Evolutionary conservation across 345 rosid genomes (phyloP).

Genomic region (Murraya koenigii): DNA sequence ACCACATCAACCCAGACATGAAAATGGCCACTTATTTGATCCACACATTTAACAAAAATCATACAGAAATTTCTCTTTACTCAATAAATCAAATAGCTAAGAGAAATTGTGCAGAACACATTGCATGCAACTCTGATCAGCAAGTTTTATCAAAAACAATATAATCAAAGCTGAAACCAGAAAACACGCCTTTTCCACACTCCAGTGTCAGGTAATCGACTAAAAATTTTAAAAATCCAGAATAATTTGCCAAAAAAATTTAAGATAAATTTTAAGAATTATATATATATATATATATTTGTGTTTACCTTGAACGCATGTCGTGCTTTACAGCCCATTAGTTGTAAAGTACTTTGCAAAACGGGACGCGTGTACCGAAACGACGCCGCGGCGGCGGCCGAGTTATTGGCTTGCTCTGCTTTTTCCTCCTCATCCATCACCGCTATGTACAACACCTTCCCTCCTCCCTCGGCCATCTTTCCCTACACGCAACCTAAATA

Average conservation of each 20-base stretch:
- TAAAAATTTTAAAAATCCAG: background rate
- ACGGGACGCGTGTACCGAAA: conserved; percentile 86
- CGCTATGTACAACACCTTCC: conserved; percentile 79
- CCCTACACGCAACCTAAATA: background rate
- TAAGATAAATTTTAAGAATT: background rate
- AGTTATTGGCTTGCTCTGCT: conserved; percentile 28
- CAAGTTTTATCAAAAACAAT: background rate
- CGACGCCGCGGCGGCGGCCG: conserved; percentile 34
- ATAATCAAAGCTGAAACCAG: background rate
- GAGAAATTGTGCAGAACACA: conserved; percentile 7
- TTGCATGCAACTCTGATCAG: conserved; percentile 8
- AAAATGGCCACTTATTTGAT: too few species aligned
- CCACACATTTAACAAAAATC: background rate
- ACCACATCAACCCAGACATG: background rate
- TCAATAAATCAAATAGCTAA: background rate
- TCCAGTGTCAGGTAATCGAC: background rate
- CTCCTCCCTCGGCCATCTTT: conserved; percentile 58
- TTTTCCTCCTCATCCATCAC: conserved; percentile 61
- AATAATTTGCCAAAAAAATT: background rate
- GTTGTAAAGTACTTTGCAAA: conserved; percentile 90
- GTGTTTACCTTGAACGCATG: conserved; percentile 86
- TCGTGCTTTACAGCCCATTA: conserved; percentile 97
- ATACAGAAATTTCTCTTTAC: background rate
- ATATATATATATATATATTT: background rate
- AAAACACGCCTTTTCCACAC: background rate